Evolutionary conservation across 2,329 filamentous ascomycete species (phyloP), one percentile per base, ranked within the genome.

Genomic region (Nemania sp.): DNA sequence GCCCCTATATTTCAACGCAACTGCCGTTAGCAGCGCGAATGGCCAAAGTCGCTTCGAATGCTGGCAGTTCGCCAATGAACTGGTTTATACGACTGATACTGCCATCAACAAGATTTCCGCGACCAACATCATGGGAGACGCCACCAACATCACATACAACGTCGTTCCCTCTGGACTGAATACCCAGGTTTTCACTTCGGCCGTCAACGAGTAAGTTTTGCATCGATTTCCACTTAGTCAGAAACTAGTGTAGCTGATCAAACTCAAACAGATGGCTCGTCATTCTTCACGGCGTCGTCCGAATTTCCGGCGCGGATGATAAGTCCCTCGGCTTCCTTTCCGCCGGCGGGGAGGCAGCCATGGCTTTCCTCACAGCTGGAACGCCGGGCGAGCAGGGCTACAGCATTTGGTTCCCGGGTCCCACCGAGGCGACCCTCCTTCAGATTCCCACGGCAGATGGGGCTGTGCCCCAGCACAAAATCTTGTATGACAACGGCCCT

Each of bases 381-480:
- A 6, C 37, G 6, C 3, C 12, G 14, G 37, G 19, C 34, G 8
- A 40, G 3, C 17, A 11, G 19, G 59, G 59, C 8, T 56, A 61
- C 39, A 15, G 31, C 12, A 56, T 33, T 2, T 40, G 23, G 17
- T 59, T 42, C 11, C 56, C 46, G 1, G 54, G 56, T 3, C 3
- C 50, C 9, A 52, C 45, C 3, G 56, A 60, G 30, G 52, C 51
- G 1, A 24, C 54, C 3, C 3, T 19, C 12, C 31, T 60, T 1
- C 54, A 54, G 42, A 52, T 61, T 12, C 56, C 54, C n/a, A 56
- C 46, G 3, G 4, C 6, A 3, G 42, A 48, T 26, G 56, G 56
- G 3, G 30, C 24, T 6, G 22, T 57, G 2, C 59, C 59, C 9
- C 17, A 28, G 6, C 54, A 61, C 26, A 23, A 12, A 14, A 22